These are phyloP conservation scores for Scortechinia acanthostroma DNA, from an alignment of 2,329 filamentous ascomycete species.

Conservation along the genomic window DNA sequence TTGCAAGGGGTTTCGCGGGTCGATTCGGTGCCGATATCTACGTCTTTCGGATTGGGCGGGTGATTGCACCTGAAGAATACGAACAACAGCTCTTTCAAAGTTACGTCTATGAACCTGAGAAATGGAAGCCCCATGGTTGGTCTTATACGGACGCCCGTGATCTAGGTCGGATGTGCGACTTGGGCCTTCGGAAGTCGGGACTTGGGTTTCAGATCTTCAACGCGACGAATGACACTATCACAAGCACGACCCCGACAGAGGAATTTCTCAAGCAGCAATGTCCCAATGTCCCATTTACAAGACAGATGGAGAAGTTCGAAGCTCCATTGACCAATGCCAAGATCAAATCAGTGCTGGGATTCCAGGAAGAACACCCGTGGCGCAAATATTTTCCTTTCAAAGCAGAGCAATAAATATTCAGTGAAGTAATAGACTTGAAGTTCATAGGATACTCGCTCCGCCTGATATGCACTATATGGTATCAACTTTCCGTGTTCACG, in stretches of 20 bases:
- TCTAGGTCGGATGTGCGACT: slow-evolving; percentile 51
- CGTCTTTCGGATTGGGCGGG: slow-evolving; percentile 49
- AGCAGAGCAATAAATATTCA: no score
- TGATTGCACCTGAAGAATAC: slow-evolving; percentile 56
- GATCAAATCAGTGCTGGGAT: slow-evolving; percentile 48
- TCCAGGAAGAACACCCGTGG: slow-evolving; percentile 39
- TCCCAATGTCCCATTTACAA: slow-evolving; percentile 39
- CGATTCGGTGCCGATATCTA: slow-evolving; percentile 52
- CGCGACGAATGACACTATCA: slow-evolving; percentile 55
- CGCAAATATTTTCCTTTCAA: slow-evolving; percentile 1
- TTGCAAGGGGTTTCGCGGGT: slow-evolving; percentile 45
- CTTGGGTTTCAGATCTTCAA: slow-evolving; percentile 60
- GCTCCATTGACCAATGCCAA: slow-evolving; percentile 54
- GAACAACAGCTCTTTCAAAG: slow-evolving; percentile 34
- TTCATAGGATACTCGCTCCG: no score
- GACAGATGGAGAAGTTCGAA: slow-evolving; percentile 48
- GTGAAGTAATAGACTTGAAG: no score
- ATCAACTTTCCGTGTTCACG: no score
- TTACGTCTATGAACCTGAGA: slow-evolving; percentile 38
- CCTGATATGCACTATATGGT: no score
- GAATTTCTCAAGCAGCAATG: slow-evolving; percentile 40
- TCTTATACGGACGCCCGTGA: slow-evolving; percentile 56
- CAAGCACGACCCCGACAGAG: slow-evolving; percentile 37
- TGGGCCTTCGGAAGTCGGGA: slow-evolving; percentile 40
- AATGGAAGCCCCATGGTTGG: slow-evolving; percentile 50